phyloP scores from a whole-genome alignment of 495 filamentous ascomycete genomes.

The Chaetomium tenue region DNA sequence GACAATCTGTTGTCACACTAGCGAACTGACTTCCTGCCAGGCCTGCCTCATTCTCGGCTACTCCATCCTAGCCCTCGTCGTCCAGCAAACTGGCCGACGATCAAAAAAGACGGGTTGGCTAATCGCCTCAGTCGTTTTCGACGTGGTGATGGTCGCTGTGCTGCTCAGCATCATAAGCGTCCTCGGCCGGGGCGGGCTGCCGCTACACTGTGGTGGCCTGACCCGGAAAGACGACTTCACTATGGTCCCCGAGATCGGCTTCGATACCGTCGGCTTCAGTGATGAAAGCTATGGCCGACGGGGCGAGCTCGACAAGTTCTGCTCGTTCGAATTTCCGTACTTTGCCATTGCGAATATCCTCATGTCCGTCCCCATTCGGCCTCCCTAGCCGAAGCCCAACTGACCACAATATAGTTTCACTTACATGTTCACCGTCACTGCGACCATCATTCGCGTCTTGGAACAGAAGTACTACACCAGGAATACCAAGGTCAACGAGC shows the following conservation, averaged over 20 bases:
- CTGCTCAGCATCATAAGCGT: constrained; percentile 36
- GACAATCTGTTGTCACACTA: not conserved
- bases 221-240: constrained; percentile 20
- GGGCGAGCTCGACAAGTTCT: constrained; percentile 39
- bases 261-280: constrained; percentile 35
- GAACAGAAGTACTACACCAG: constrained; percentile 35
- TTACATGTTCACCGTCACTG: constrained; percentile 38
- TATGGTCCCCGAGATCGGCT: constrained; percentile 19
- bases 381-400: not conserved
- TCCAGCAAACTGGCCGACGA: constrained; percentile 34
- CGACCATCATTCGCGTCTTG: constrained; percentile 35
- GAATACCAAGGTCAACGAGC: constrained; percentile 27
- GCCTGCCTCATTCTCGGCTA: constrained; percentile 37
- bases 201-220: constrained; percentile 39
- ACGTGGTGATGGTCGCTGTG: constrained; percentile 33
- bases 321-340: constrained; percentile 37
- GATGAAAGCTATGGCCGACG: constrained; percentile 18
- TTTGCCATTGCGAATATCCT: constrained; percentile 36
- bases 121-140: constrained; percentile 30
- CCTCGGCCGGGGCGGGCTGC: constrained; percentile 38
- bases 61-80: constrained; percentile 34
- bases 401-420: constrained; percentile 33
- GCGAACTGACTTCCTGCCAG: constrained; percentile 27
- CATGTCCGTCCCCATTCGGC: constrained; percentile 30
- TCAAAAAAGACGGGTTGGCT: constrained; percentile 31